Conservation (phyloP, 345 rosid species). For the Murraya koenigii region DNA sequence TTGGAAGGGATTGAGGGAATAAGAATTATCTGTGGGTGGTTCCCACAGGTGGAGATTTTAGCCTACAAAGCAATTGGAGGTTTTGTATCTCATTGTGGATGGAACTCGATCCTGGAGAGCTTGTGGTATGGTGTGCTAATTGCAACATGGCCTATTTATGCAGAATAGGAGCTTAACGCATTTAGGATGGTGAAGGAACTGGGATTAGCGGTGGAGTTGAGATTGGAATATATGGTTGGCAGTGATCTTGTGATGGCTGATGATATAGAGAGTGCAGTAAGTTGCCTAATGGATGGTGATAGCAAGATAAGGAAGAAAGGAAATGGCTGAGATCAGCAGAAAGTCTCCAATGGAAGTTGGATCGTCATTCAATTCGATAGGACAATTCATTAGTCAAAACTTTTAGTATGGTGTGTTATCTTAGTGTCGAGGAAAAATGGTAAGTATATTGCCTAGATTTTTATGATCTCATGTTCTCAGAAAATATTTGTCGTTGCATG, state of each 20-base stretch:
- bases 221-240: constrained; percentile 32
- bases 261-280: background rate
- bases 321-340: constrained; percentile 9
- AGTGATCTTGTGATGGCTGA: background rate
- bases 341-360: background rate
- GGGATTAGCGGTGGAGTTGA: constrained; percentile 34
- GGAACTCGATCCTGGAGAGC: constrained; percentile 55
- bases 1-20: constrained; percentile 19
- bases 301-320: constrained; percentile 34
- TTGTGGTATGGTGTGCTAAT: constrained; percentile 48
- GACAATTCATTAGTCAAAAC: background rate
- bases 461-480: background rate
- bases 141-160: constrained; percentile 47
- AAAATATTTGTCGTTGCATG: background rate
- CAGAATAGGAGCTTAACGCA: constrained; percentile 54
- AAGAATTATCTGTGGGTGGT: constrained; percentile 39
- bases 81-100: constrained; percentile 50
- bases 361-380: background rate
- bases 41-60: constrained; percentile 38
- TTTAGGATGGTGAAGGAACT: constrained; percentile 43
- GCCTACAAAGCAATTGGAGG: constrained; percentile 35
- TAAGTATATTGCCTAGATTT: background rate
- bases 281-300: constrained; percentile 36
- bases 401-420: background rate
- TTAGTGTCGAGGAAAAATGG: background rate